Evolutionary conservation across 139 green algal genomes (phyloP).

Genomic region (Helicosporidium sp.): DNA sequence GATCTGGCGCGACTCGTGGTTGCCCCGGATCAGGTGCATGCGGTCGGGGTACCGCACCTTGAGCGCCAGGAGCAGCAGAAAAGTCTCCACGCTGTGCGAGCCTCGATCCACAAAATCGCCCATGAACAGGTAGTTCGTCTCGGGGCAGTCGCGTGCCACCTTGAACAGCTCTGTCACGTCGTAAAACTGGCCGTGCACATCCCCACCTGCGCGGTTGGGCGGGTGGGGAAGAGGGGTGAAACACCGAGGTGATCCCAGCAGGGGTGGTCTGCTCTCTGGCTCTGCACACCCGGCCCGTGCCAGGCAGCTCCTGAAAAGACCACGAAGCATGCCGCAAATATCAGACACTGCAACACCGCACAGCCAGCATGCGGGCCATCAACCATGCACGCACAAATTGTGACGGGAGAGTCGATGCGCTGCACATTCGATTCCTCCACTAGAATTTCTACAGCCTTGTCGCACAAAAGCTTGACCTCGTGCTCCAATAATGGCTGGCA

Average conservation of each 20-base stretch:
- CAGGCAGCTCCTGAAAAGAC: too few species aligned
- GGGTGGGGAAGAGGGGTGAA: too few species aligned
- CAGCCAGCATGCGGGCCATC: not conserved
- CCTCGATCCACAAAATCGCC: constrained; percentile 97
- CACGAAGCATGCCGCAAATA: not conserved
- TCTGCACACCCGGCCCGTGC: too few species aligned
- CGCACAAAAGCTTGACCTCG: constrained; percentile 85
- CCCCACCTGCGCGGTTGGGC: constrained; percentile 54
- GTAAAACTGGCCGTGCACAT: constrained; percentile 95
- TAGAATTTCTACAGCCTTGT: constrained; percentile 79
- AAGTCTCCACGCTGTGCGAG: constrained; percentile 97
- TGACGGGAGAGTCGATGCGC: constrained; percentile 83
- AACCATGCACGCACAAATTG: constrained; percentile 45
- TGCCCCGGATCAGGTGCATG: constrained; percentile 90
- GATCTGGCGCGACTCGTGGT: constrained; percentile 96
- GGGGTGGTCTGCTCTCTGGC: too few species aligned
- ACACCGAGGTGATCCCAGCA: too few species aligned
- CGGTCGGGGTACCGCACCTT: constrained; percentile 91
- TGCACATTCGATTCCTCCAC: constrained; percentile 98
- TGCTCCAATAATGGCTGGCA: constrained; percentile 83
- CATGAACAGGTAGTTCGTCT: constrained; percentile 98
- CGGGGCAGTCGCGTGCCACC: not conserved
- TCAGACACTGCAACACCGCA: not conserved
- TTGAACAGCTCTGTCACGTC: constrained; percentile 25
- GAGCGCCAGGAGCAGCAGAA: constrained; percentile 87